Conservation (phyloP, 176 grass and related monocot species). For the Hordeum marinum region DNA sequence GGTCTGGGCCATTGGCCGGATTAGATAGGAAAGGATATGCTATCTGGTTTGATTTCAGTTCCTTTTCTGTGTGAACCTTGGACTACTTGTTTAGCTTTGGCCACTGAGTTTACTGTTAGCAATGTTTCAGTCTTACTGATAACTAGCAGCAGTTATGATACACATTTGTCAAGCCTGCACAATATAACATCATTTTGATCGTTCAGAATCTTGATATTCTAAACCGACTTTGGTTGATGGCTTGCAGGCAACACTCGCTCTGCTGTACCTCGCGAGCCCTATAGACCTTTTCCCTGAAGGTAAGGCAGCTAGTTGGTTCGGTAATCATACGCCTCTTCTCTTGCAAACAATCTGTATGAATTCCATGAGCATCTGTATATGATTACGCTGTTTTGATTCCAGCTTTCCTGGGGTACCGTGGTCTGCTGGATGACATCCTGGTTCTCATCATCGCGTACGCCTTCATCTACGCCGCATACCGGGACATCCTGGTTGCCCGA, state of each 20-base stretch:
- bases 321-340: neutral
- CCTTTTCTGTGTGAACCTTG: neutral
- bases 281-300: constrained; percentile 6
- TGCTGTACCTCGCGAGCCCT: constrained; percentile 1
- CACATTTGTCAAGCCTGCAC: neutral
- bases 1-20: neutral
- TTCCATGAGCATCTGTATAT: neutral
- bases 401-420: neutral
- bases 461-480: neutral
- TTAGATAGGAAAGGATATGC: neutral
- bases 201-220: neutral
- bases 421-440: constrained; percentile 13
- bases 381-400: neutral
- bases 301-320: neutral
- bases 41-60: neutral
- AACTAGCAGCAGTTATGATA: neutral
- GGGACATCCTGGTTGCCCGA: neutral
- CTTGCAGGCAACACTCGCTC: neutral
- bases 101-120: neutral
- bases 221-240: neutral
- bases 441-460: neutral
- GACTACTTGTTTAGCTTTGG: neutral
- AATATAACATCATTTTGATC: neutral
- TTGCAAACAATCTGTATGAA: neutral
- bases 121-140: neutral